Evolutionary conservation across 768 basidiomycete species (phyloP).

Genomic region (Hirschioporus abietinus): DNA sequence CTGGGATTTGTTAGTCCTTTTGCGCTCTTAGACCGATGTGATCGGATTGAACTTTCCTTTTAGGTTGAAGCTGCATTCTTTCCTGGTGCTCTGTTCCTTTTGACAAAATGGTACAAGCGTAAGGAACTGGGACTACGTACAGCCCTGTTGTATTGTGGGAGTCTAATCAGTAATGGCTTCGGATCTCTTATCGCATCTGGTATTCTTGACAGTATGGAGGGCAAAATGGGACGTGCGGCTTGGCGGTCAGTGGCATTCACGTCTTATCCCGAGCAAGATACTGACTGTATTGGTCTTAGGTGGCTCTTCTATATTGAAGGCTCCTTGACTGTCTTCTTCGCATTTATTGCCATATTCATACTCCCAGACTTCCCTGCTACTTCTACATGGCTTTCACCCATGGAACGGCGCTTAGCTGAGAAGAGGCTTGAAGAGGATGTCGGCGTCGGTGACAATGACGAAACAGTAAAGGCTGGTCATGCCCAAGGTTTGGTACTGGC

Average conservation of each 20-base stretch:
- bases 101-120: slow-evolving; percentile 71
- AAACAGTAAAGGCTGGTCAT: slow-evolving; percentile 32
- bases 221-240: slow-evolving; percentile 57
- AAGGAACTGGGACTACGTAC: slow-evolving; percentile 66
- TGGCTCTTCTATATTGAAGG: slow-evolving; percentile 76
- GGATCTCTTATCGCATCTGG: slow-evolving; percentile 74
- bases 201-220: slow-evolving; percentile 69
- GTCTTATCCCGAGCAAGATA: neutral
- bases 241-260: slow-evolving; percentile 52
- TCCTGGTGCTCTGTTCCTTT: slow-evolving; percentile 58
- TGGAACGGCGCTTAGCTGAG: slow-evolving; percentile 52
- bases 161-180: slow-evolving; percentile 76
- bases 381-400: slow-evolving; percentile 52
- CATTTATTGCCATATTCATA: slow-evolving; percentile 50
- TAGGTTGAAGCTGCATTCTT: slow-evolving; percentile 56
- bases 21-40: neutral
- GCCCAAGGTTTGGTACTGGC: slow-evolving; percentile 51
- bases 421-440: slow-evolving; percentile 61
- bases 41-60: slow-evolving; percentile 6
- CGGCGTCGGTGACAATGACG: slow-evolving; percentile 45
- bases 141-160: slow-evolving; percentile 65
- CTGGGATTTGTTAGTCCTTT: slow-evolving; percentile 59
- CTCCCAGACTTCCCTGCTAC: slow-evolving; percentile 72
- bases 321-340: slow-evolving; percentile 47
- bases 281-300: slow-evolving; percentile 25